Evolutionary conservation across 257 asterid genomes (phyloP).

Genomic region (Gentiana macrophylla): DNA sequence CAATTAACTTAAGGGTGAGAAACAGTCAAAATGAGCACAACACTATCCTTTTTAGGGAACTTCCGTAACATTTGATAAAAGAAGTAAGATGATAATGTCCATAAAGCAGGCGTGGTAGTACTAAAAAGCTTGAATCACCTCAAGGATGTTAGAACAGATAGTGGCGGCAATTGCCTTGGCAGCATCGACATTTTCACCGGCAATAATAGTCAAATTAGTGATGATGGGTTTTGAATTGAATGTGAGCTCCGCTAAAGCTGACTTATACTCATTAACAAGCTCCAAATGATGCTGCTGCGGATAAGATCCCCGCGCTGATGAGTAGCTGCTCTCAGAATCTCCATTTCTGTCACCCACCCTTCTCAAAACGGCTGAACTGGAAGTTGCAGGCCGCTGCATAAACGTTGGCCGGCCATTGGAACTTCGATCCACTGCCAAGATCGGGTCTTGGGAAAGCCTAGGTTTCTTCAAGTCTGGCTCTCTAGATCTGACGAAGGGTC

Average conservation of each 20-base stretch:
- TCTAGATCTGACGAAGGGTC: conserved; percentile 74
- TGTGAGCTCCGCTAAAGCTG: conserved; percentile 77
- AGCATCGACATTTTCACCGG: conserved; percentile 67
- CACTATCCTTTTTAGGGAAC: no score
- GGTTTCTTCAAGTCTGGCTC: conserved; percentile 82
- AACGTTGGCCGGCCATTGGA: conserved; percentile 52
- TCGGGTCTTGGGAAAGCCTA: conserved; percentile 47
- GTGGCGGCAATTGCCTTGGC: no score
- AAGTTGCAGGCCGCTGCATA: conserved; percentile 33
- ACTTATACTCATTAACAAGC: conserved; percentile 82
- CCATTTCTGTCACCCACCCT: conserved; percentile 5
- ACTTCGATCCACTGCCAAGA: conserved; percentile 41
- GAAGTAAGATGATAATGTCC: no score
- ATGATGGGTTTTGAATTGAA: conserved; percentile 95
- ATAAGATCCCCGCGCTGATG: conserved; percentile 30
- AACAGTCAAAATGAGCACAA: background rate
- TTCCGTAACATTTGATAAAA: no score
- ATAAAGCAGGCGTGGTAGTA: no score
- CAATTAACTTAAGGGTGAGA: no score
- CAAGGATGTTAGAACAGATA: no score
- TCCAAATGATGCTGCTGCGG: conserved; percentile 45
- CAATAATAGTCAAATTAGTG: conserved; percentile 90
- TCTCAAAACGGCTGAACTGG: conserved; percentile 37
- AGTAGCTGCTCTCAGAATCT: no score
- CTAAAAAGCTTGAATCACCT: no score